These are phyloP conservation scores for Aleurites moluccanus DNA, from an alignment of 441 rosid genomes.

Conservation along the genomic window DNA sequence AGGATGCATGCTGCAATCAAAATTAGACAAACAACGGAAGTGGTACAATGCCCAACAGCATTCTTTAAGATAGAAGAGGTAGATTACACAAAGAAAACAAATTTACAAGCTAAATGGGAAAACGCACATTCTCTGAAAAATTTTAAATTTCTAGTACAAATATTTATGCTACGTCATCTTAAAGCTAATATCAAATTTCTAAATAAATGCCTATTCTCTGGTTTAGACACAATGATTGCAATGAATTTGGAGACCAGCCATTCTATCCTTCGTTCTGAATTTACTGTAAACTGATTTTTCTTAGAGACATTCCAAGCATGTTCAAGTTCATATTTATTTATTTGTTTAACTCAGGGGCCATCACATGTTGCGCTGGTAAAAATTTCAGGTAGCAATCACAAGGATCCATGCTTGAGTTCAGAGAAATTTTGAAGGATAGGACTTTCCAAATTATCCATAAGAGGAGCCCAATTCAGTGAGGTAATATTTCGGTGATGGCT, in stretches of 20 bases:
- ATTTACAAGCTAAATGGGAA: not conserved
- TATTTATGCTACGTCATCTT: not conserved
- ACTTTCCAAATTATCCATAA: not conserved
- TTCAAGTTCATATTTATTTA: not conserved
- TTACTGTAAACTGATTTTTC: not conserved
- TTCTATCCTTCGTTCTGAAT: not conserved
- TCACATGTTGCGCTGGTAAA: not conserved
- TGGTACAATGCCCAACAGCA: not conserved
- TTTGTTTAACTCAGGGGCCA: not conserved
- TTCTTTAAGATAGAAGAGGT: not conserved
- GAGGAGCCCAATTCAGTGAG: not conserved
- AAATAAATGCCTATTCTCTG: not conserved
- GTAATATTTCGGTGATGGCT: not conserved
- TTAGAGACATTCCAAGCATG: not conserved
- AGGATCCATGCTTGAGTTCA: not conserved
- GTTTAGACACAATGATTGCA: not conserved
- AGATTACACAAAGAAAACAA: not conserved
- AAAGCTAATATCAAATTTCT: not conserved
- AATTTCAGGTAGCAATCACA: not conserved
- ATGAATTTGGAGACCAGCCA: not conserved
- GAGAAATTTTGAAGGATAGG: not conserved
- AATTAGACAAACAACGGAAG: not conserved
- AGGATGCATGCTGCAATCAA: not conserved
- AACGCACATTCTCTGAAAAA: not conserved
- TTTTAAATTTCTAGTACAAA: not conserved